These are phyloP conservation scores for Ephemerocybe angulata DNA, from an alignment of 768 basidiomycete species.

Conservation along the genomic window DNA sequence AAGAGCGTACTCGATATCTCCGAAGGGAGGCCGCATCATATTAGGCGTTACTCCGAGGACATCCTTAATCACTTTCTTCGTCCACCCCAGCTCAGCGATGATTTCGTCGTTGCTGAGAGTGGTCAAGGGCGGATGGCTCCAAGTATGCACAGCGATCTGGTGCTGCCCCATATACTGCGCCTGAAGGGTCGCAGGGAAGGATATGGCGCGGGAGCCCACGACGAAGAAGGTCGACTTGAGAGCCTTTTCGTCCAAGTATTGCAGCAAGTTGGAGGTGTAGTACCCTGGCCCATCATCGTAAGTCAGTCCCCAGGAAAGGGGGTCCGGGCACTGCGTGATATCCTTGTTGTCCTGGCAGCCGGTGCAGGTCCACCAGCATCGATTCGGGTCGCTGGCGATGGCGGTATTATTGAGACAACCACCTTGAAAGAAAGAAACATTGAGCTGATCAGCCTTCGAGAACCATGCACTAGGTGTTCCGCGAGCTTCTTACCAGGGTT, in stretches of 20 bases:
- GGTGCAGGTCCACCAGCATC: constrained; percentile 83
- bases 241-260: constrained; percentile 59
- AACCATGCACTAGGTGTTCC: no score
- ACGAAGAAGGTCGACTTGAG: constrained; percentile 85
- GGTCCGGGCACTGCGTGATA: constrained; percentile 69
- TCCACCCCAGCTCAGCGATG: constrained; percentile 88
- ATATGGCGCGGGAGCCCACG: constrained; percentile 77
- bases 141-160: constrained; percentile 67
- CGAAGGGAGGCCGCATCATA: constrained; percentile 79
- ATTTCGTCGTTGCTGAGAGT: constrained; percentile 74
- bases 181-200: constrained; percentile 66
- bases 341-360: constrained; percentile 68
- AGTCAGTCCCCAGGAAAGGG: constrained; percentile 52
- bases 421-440: constrained; percentile 26
- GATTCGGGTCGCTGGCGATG: constrained; percentile 46
- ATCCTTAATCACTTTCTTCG: constrained; percentile 80
- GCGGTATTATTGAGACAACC: constrained; percentile 60
- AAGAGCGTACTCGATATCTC: constrained; percentile 66
- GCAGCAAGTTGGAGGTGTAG: constrained; percentile 70
- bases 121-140: constrained; percentile 74
- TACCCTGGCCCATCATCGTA: constrained; percentile 80
- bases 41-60: constrained; percentile 74
- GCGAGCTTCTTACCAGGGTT: constrained; percentile 34
- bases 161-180: constrained; percentile 74
- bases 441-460: constrained; percentile 3